phyloP scores from a whole-genome alignment of 306 rosid genomes.

The Cicer cuneatum region DNA sequence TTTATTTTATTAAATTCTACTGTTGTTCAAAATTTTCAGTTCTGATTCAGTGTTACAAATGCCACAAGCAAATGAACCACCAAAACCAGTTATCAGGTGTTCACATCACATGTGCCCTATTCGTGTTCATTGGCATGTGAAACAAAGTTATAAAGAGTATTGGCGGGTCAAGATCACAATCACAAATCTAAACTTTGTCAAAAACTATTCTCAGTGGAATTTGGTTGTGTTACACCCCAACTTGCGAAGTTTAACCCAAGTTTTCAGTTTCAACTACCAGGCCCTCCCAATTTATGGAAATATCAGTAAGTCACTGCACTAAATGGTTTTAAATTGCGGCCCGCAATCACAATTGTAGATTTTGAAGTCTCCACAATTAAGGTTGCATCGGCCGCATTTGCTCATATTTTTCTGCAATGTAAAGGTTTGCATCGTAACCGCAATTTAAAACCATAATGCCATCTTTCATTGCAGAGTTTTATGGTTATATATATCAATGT shows the following conservation, averaged over 20 bases:
- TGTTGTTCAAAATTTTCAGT: conserved; percentile 49
- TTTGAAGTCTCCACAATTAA: too few species aligned
- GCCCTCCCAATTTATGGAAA: conserved; percentile 57
- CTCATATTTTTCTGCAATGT: too few species aligned
- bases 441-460: too few species aligned
- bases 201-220: conserved; percentile 81
- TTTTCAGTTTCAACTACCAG: conserved; percentile 83
- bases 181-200: conserved; percentile 67
- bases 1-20: not conserved
- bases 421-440: too few species aligned
- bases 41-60: conserved; percentile 53
- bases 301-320: conserved; percentile 60
- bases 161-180: conserved; percentile 85
- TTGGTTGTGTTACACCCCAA: conserved; percentile 79
- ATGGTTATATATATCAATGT: too few species aligned
- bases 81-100: conserved; percentile 56
- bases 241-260: conserved; percentile 56
- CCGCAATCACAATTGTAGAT: too few species aligned
- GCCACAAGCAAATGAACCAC: conserved; percentile 41
- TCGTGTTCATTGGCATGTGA: conserved; percentile 84
- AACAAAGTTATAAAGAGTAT: conserved; percentile 71
- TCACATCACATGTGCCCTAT: conserved; percentile 84
- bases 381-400: too few species aligned
- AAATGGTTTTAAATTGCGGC: too few species aligned
- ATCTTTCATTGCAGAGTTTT: too few species aligned